These are phyloP conservation scores for Chaetomium fimeti DNA, from an alignment of 495 filamentous ascomycete genomes.

Conservation along the genomic window DNA sequence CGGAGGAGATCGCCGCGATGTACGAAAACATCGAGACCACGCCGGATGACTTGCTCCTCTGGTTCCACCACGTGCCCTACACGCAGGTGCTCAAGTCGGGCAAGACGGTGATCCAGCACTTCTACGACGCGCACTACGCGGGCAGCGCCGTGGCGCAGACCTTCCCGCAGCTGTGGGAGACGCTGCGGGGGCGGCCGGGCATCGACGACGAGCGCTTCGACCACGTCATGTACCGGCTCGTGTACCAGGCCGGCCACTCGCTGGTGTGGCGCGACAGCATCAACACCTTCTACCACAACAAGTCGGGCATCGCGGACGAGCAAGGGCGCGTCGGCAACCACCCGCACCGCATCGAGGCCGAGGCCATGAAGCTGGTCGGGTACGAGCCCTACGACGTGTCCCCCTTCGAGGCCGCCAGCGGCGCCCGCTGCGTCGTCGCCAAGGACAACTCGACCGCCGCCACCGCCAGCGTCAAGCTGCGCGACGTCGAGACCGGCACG, in stretches of 20 bases:
- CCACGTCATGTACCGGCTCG: conserved; percentile 54
- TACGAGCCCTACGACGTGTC: conserved; percentile 52
- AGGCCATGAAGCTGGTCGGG: conserved; percentile 57
- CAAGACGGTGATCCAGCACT: conserved; percentile 72
- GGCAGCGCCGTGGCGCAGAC: conserved; percentile 60
- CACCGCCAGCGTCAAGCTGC: conserved; percentile 48
- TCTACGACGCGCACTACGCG: conserved; percentile 68
- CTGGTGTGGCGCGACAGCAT: conserved; percentile 69
- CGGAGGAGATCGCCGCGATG: conserved; percentile 53
- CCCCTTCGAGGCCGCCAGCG: conserved; percentile 58
- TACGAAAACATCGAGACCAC: conserved; percentile 64
- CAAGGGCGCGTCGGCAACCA: conserved; percentile 56
- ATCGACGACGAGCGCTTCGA: conserved; percentile 63
- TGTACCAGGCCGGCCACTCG: conserved; percentile 67
- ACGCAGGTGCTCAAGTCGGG: conserved; percentile 62
- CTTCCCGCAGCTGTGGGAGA: conserved; percentile 55
- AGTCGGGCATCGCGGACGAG: conserved; percentile 60
- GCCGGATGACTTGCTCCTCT: conserved; percentile 66
- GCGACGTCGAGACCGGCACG: conserved; percentile 47
- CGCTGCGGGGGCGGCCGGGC: conserved; percentile 45
- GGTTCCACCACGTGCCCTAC: conserved; percentile 75
- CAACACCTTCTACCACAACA: conserved; percentile 57
- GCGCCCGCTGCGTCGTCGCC: conserved; percentile 28
- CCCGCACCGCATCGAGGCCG: conserved; percentile 63
- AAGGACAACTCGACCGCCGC: conserved; percentile 48